phyloP scores from a whole-genome alignment of 768 basidiomycete genomes.

The Gloeostereum incarnatum region DNA sequence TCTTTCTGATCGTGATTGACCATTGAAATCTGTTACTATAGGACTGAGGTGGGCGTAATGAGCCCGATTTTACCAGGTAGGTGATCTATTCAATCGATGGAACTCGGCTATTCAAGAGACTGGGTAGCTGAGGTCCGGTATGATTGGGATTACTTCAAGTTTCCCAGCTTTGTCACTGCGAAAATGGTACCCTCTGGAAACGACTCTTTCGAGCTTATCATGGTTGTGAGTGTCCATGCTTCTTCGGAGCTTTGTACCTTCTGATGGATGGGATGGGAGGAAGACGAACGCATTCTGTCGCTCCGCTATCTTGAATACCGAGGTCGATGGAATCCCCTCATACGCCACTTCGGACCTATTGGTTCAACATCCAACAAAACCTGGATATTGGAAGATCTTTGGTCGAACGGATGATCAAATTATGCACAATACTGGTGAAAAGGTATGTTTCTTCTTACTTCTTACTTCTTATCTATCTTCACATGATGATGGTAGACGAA shows the following conservation, averaged over 20 bases:
- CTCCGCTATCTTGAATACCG: constrained; percentile 19
- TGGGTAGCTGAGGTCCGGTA: background rate
- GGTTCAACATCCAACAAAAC: constrained; percentile 27
- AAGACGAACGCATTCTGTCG: constrained; percentile 4
- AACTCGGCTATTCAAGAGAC: background rate
- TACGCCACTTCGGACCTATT: constrained; percentile 32
- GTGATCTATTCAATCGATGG: background rate
- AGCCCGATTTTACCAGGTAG: constrained; percentile 9
- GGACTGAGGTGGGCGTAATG: constrained; percentile 9
- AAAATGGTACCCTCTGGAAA: constrained; percentile 20
- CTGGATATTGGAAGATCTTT: constrained; percentile 22
- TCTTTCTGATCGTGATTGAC: background rate
- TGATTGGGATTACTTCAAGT: constrained; percentile 27
- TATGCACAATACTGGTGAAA: constrained; percentile 30
- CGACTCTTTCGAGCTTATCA: constrained; percentile 6
- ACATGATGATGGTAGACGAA: no score
- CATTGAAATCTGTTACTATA: background rate
- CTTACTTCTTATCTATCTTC: no score
- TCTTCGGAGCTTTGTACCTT: background rate
- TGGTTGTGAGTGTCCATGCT: constrained; percentile 5
- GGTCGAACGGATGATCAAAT: constrained; percentile 39
- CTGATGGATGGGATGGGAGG: background rate
- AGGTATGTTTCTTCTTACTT: no score
- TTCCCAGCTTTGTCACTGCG: constrained; percentile 11
- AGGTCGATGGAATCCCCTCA: constrained; percentile 17